These are phyloP conservation scores for Syzygium oleosum DNA, from an alignment of 345 rosid species.

Conservation along the genomic window DNA sequence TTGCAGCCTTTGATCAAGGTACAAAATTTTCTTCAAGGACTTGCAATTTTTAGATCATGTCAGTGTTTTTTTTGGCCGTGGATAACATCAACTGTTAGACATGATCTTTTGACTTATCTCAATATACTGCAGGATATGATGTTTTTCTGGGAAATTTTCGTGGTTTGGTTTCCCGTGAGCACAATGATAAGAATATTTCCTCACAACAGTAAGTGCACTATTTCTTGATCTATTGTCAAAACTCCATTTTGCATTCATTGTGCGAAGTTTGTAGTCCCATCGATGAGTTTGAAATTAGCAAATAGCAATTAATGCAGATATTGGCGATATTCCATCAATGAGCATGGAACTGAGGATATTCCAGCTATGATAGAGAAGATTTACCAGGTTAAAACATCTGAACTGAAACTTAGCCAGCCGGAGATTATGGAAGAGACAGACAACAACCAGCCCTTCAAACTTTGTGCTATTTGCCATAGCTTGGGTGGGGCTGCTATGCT, in stretches of 20 bases:
- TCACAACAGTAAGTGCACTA: slow-evolving; percentile 53
- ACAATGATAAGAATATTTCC: slow-evolving; percentile 73
- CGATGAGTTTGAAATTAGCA: neutral
- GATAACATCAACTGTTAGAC: neutral
- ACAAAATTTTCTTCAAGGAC: neutral
- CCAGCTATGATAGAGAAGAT: slow-evolving; percentile 97
- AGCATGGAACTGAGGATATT: slow-evolving; percentile 87
- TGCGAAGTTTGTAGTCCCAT: neutral
- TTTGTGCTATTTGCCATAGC: slow-evolving; percentile 85
- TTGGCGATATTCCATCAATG: slow-evolving; percentile 85
- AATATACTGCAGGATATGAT: slow-evolving; percentile 62
- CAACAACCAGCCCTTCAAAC: slow-evolving; percentile 63
- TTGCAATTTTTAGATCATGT: neutral
- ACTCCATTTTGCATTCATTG: neutral
- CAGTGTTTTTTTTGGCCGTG: neutral
- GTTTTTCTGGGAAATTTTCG: slow-evolving; percentile 94
- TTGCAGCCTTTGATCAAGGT: slow-evolving; percentile 99
- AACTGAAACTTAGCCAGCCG: slow-evolving; percentile 52
- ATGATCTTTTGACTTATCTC: neutral
- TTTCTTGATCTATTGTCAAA: neutral
- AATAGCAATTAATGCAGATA: slow-evolving; percentile 36
- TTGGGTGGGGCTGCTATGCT: slow-evolving; percentile 94
- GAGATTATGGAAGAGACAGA: slow-evolving; percentile 40
- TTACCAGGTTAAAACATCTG: slow-evolving; percentile 79
- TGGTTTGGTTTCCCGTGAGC: slow-evolving; percentile 90